A percentile compares a stretch with the other conserved stretches of the same genome.
phyloP scores from a whole-genome alignment of 148 eudicot genomes.

The Heliosperma pusillum region DNA sequence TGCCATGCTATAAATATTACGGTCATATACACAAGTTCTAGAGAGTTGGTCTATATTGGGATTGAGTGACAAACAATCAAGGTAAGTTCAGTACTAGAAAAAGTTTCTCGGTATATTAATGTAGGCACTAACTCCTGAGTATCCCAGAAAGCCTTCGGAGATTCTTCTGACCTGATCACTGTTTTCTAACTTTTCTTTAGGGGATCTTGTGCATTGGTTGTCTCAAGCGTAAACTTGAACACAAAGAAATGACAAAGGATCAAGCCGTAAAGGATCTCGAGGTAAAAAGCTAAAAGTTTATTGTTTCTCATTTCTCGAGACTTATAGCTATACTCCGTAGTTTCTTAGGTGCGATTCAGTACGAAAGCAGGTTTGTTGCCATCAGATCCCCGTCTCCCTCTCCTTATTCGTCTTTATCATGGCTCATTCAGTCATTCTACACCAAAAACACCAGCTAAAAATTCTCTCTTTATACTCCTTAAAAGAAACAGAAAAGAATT shows the following conservation, averaged over 20 bases:
- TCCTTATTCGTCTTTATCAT: no score
- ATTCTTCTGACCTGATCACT: not conserved
- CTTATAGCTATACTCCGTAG: not conserved
- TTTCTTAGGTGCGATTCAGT: not conserved
- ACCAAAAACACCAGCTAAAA: not conserved
- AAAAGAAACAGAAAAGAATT: not conserved
- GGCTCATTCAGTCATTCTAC: not conserved
- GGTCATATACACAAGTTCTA: not conserved
- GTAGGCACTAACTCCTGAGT: not conserved
- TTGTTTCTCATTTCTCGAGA: not conserved
- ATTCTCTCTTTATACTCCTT: not conserved
- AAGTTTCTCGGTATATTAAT: not conserved
- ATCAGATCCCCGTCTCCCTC: no score
- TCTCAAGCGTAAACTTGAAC: slow-evolving; percentile 77
- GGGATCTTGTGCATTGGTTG: slow-evolving; percentile 77
- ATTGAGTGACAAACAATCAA: not conserved
- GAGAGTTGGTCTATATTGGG: not conserved
- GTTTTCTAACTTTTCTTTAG: slow-evolving; percentile 42
- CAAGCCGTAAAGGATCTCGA: slow-evolving; percentile 73
- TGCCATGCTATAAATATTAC: not conserved
- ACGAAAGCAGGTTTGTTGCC: not conserved
- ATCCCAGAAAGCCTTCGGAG: not conserved
- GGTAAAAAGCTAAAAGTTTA: slow-evolving; percentile 34
- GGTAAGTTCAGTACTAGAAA: not conserved
- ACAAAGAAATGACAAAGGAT: slow-evolving; percentile 54